Evolutionary conservation across 352 stramenopile species (phyloP).

Genomic region (Thalassiosira allenii): DNA sequence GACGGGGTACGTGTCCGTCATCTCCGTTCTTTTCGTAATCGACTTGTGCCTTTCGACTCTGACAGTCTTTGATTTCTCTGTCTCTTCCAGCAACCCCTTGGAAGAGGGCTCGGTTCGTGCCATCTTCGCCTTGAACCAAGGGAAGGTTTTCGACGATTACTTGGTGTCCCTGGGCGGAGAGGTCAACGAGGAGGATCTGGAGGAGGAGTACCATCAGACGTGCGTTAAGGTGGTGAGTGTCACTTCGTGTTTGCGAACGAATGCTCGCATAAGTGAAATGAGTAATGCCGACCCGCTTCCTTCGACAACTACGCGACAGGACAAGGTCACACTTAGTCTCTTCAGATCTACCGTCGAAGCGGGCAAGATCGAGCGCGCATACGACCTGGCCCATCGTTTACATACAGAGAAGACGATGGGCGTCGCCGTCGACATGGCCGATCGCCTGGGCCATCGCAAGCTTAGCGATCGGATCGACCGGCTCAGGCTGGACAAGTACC

Average conservation of each 20-base stretch:
- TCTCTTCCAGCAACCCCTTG: constrained; percentile 39
- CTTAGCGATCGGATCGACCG: constrained; percentile 74
- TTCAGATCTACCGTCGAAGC: constrained; percentile 67
- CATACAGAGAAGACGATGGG: constrained; percentile 77
- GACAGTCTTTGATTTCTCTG: background rate
- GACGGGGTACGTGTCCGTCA: too few species aligned
- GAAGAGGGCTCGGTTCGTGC: constrained; percentile 80
- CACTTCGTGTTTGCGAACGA: background rate
- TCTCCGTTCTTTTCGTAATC: background rate
- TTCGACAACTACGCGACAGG: too few species aligned
- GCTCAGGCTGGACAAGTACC: constrained; percentile 63
- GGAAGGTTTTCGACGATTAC: constrained; percentile 69
- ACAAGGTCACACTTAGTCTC: constrained; percentile 82
- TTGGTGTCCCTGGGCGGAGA: constrained; percentile 37
- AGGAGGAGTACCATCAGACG: constrained; percentile 71
- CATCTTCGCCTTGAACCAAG: constrained; percentile 77
- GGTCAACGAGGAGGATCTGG: constrained; percentile 59
- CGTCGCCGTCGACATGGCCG: constrained; percentile 72
- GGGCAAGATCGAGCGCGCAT: constrained; percentile 75
- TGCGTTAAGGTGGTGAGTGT: constrained; percentile 71
- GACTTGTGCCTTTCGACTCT: background rate
- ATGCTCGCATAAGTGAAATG: too few species aligned
- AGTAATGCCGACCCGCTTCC: too few species aligned
- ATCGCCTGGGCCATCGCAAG: constrained; percentile 65
- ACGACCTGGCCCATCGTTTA: constrained; percentile 75